These are phyloP conservation scores for Leishmania tarentolae DNA, from an alignment of 208 protist genomes.

Conservation along the genomic window DNA sequence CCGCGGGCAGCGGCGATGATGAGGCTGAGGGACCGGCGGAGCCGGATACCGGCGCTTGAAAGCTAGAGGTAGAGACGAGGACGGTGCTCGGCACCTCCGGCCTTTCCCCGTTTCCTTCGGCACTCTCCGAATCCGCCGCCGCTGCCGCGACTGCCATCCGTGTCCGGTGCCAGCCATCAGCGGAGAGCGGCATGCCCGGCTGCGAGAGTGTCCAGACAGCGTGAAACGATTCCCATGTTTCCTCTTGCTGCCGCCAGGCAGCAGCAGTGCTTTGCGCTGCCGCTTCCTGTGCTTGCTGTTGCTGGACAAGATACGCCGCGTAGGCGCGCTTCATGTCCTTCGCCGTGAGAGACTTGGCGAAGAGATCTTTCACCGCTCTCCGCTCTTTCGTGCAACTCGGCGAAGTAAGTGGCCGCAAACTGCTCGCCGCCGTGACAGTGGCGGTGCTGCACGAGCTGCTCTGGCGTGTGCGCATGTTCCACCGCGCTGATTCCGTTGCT, in stretches of 20 bases:
- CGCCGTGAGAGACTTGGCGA: slow-evolving; percentile 33
- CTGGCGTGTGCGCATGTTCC: background rate
- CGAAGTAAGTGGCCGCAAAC: background rate
- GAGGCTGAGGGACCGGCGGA: background rate
- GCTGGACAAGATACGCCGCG: slow-evolving; percentile 17
- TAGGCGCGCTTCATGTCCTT: slow-evolving; percentile 35
- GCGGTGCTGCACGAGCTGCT: background rate
- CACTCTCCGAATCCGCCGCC: slow-evolving; percentile 7
- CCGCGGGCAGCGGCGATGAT: background rate
- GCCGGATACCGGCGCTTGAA: background rate
- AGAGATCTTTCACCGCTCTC: background rate
- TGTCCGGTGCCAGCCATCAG: slow-evolving; percentile 34
- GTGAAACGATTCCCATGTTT: slow-evolving; percentile 56
- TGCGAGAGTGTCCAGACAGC: slow-evolving; percentile 59
- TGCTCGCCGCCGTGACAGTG: background rate
- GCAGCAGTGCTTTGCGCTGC: slow-evolving; percentile 10
- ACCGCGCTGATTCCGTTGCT: slow-evolving; percentile 6
- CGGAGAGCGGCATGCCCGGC: slow-evolving; percentile 62
- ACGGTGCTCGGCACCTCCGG: background rate
- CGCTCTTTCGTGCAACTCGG: background rate
- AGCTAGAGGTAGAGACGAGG: background rate
- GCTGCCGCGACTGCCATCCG: background rate
- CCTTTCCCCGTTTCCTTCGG: background rate
- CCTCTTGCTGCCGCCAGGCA: slow-evolving; percentile 17
- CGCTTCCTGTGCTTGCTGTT: slow-evolving; percentile 15